Conservation (phyloP, 192 early-diverging fungal species). For the Coemansia sp. region DNA sequence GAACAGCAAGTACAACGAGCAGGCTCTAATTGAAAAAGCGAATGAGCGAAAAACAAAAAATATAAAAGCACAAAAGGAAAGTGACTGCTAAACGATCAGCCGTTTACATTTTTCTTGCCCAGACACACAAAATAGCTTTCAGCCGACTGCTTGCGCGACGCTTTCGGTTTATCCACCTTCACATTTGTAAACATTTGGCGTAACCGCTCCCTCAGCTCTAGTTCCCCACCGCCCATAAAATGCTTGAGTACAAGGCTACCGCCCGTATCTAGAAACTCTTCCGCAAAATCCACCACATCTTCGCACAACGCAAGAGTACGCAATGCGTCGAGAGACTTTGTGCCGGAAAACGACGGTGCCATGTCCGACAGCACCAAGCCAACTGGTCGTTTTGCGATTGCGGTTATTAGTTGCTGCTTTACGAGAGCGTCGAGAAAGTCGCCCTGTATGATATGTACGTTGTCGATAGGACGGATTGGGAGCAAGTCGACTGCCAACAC, state of each 20-base stretch:
- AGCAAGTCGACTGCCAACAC: constrained; percentile 74
- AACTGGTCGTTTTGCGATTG: constrained; percentile 40
- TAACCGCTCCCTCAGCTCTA: constrained; percentile 53
- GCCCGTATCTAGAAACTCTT: constrained; percentile 33
- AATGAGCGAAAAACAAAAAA: not conserved
- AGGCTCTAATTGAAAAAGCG: not conserved
- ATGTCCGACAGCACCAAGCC: constrained; percentile 68
- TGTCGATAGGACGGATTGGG: constrained; percentile 65
- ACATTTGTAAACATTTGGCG: constrained; percentile 58
- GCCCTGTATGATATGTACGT: constrained; percentile 63
- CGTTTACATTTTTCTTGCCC: not conserved
- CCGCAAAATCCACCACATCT: constrained; percentile 63
- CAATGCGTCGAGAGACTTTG: constrained; percentile 65
- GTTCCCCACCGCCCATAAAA: constrained; percentile 62
- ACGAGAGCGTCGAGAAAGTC: constrained; percentile 60
- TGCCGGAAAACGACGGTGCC: constrained; percentile 78
- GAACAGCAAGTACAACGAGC: too few species aligned
- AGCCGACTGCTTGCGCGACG: constrained; percentile 65
- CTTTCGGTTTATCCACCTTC: constrained; percentile 65
- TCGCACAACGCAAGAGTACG: constrained; percentile 68
- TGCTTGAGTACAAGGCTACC: constrained; percentile 59
- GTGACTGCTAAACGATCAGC: not conserved
- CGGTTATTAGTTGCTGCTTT: constrained; percentile 29
- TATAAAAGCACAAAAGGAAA: constrained; percentile 7
- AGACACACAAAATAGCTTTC: constrained; percentile 73